Conservation (phyloP, 2,329 filamentous ascomycete genomes). For the Sclerotinia borealis region DNA sequence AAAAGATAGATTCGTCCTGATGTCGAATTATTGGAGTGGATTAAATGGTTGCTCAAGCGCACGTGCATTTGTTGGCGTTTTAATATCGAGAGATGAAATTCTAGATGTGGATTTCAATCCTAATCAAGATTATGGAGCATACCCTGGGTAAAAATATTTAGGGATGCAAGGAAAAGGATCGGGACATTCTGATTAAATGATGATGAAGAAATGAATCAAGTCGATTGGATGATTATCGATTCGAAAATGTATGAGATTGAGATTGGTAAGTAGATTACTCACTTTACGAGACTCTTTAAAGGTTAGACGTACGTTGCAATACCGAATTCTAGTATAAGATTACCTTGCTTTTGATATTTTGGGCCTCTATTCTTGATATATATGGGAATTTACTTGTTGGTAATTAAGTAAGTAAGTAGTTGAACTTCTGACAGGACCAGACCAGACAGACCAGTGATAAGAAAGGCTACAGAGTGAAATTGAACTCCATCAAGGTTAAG, state of each 20-base stretch:
- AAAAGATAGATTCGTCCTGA: conserved; percentile 7
- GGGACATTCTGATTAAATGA: neutral
- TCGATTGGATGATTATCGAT: neutral
- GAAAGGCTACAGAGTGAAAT: too few species aligned
- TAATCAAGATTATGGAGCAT: conserved; percentile 11
- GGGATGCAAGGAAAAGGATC: conserved; percentile 6
- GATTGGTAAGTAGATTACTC: conserved; percentile 1
- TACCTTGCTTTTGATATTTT: neutral
- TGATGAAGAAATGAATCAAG: conserved; percentile 3
- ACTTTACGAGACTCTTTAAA: neutral
- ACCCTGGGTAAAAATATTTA: conserved; percentile 1
- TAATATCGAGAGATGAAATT: conserved; percentile 5
- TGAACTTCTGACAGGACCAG: too few species aligned
- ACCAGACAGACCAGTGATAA: too few species aligned
- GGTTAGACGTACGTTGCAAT: neutral
- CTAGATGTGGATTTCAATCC: conserved; percentile 9
- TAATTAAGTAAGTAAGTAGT: too few species aligned
- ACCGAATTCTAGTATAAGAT: neutral
- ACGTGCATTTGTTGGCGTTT: conserved; percentile 18
- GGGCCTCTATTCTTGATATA: too few species aligned
- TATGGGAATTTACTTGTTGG: too few species aligned
- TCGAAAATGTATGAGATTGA: conserved; percentile 1
- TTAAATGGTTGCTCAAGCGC: conserved; percentile 24
- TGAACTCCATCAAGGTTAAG: too few species aligned
- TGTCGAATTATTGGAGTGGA: conserved; percentile 12